Conservation (phyloP, 371 early-diverging fungal species). For the Mycotypha africana region DNA sequence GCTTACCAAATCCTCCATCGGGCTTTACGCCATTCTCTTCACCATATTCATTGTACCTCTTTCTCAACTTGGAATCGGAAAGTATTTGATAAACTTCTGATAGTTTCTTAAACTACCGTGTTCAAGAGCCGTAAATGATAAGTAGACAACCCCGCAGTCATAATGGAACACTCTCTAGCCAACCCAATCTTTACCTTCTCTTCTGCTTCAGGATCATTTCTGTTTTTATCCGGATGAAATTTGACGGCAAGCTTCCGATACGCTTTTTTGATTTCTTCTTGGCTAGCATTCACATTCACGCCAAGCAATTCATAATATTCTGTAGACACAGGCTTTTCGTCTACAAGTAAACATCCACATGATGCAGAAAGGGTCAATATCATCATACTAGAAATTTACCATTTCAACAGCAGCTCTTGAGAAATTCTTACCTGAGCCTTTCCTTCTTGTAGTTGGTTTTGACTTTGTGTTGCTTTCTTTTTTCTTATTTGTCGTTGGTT, state of each 20-base stretch:
- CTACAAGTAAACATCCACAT: too few species aligned
- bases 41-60: slow-evolving; percentile 80
- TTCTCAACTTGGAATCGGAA: slow-evolving; percentile 77
- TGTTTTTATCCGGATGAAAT: slow-evolving; percentile 86
- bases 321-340: slow-evolving; percentile 69
- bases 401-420: too few species aligned
- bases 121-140: too few species aligned
- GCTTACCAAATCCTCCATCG: slow-evolving; percentile 63
- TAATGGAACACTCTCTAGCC: too few species aligned
- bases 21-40: slow-evolving; percentile 56
- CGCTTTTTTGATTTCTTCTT: slow-evolving; percentile 66
- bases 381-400: too few species aligned
- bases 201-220: slow-evolving; percentile 73
- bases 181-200: slow-evolving; percentile 76
- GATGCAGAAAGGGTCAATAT: too few species aligned
- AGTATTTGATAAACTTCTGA: slow-evolving; percentile 91
- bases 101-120: slow-evolving; percentile 86
- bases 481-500: slow-evolving; percentile 19
- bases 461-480: slow-evolving; percentile 10
- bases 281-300: slow-evolving; percentile 44
- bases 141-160: too few species aligned
- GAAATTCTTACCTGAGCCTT: slow-evolving; percentile 40
- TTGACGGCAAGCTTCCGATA: slow-evolving; percentile 80
- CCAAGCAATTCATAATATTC: slow-evolving; percentile 68
- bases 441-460: slow-evolving; percentile 29